phyloP scores from a whole-genome alignment of 2,329 filamentous ascomycete genomes.

The Alternaria brassicicola region DNA sequence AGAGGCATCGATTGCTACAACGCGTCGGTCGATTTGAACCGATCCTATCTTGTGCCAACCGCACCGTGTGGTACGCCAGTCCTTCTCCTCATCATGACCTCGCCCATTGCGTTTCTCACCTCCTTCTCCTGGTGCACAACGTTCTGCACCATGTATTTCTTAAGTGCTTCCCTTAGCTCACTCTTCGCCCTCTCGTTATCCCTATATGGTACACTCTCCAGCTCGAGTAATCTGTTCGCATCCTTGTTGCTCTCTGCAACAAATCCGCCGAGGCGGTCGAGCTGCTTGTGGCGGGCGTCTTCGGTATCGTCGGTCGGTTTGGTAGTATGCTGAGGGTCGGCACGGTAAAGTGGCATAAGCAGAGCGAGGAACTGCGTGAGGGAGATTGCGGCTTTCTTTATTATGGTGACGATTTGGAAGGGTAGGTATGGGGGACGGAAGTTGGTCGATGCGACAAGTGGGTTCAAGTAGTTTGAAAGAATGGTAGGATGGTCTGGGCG shows the following conservation, averaged over 20 bases:
- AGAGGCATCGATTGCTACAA: background rate
- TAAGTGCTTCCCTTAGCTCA: constrained; percentile 73
- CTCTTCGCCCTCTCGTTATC: constrained; percentile 67
- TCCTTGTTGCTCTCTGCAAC: constrained; percentile 70
- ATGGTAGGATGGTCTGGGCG: constrained; percentile 55
- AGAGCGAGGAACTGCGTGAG: constrained; percentile 52
- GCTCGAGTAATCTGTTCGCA: constrained; percentile 69
- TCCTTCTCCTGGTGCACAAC: constrained; percentile 74
- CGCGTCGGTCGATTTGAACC: background rate
- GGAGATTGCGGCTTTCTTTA: constrained; percentile 77
- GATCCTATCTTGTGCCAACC: constrained; percentile 21
- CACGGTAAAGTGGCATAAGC: constrained; percentile 44
- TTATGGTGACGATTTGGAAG: constrained; percentile 80
- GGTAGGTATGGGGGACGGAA: constrained; percentile 72
- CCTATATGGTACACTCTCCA: constrained; percentile 82
- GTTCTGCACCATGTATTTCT: constrained; percentile 87
- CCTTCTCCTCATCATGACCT: constrained; percentile 67
- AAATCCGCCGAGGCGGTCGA: constrained; percentile 70
- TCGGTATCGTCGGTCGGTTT: constrained; percentile 37
- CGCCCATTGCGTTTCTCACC: constrained; percentile 78
- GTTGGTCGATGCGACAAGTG: constrained; percentile 50
- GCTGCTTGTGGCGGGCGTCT: constrained; percentile 59
- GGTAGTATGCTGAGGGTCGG: constrained; percentile 31
- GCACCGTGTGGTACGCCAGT: constrained; percentile 68
- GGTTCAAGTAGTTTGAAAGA: constrained; percentile 56